A percentile compares a stretch with the other conserved stretches of the same genome.
phyloP scores from a whole-genome alignment of 495 filamentous ascomycete genomes.

The Neurospora discreta region DNA sequence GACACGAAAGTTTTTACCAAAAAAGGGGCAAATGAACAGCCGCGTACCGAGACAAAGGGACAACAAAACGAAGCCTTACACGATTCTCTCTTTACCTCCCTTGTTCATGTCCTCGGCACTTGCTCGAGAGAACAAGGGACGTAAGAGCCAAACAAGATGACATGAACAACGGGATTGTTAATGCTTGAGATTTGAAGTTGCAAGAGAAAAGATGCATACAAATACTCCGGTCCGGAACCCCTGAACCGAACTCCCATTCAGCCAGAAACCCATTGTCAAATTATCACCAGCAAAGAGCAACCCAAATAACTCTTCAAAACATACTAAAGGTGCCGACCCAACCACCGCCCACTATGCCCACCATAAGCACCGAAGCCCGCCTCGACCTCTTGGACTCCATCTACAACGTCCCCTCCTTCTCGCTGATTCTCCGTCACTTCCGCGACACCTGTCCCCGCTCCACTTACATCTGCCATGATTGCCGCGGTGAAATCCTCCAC shows the following conservation, averaged over 20 bases:
- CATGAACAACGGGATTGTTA: background rate
- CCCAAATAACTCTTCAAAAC: background rate
- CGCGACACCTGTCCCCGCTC: background rate
- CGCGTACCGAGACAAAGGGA: background rate
- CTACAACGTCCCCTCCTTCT: background rate
- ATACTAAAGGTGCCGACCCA: background rate
- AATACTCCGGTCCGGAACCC: background rate
- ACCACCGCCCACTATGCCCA: background rate
- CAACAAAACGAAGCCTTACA: background rate
- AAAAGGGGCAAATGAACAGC: no score
- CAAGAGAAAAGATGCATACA: background rate
- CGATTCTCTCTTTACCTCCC: background rate
- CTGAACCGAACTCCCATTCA: background rate
- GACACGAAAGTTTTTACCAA: no score
- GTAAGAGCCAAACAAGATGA: background rate
- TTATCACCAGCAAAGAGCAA: background rate
- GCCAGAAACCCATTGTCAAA: background rate
- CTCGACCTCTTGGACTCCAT: background rate
- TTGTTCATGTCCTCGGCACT: background rate
- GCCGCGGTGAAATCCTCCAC: background rate
- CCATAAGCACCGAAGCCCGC: background rate
- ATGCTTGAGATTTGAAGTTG: background rate
- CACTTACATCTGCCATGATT: background rate
- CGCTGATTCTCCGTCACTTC: background rate
- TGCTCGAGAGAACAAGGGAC: background rate